Conservation (phyloP, 139 green algal species). For the Volvox reticuliferus region DNA sequence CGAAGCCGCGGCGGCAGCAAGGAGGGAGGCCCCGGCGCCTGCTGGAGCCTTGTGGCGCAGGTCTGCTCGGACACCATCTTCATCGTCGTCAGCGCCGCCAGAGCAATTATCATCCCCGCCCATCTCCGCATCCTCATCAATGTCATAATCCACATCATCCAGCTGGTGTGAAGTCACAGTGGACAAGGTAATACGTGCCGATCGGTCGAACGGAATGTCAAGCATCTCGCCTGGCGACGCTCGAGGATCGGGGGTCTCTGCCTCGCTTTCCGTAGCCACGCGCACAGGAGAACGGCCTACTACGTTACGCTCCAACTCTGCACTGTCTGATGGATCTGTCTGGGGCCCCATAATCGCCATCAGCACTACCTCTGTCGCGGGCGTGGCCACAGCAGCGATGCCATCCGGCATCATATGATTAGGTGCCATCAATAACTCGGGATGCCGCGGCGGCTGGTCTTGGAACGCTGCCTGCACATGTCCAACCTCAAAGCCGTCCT, state of each 20-base stretch:
- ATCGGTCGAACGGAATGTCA: neutral
- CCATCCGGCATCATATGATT: too few relatives aligned
- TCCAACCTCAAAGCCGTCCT: conserved; percentile 12
- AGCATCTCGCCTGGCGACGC: too few relatives aligned
- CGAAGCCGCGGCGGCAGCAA: neutral
- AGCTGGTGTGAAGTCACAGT: neutral
- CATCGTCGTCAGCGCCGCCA: neutral
- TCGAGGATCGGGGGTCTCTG: too few relatives aligned
- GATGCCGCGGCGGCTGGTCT: too few relatives aligned
- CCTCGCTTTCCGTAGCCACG: too few relatives aligned
- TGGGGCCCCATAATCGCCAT: neutral
- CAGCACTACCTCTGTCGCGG: neutral
- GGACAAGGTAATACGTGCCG: neutral
- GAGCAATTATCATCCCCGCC: neutral
- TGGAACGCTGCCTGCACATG: neutral
- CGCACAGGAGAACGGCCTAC: too few relatives aligned
- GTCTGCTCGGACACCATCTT: neutral
- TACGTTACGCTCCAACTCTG: too few relatives aligned
- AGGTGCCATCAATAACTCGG: too few relatives aligned
- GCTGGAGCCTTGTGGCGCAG: conserved; percentile 25
- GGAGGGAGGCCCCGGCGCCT: neutral
- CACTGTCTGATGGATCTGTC: too few relatives aligned
- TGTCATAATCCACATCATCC: neutral
- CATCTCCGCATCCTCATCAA: neutral
- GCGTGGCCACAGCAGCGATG: neutral